Base-by-base conservation (phyloP, 2,329 filamentous ascomycete species). In the Elsinoe arachidis region DNA sequence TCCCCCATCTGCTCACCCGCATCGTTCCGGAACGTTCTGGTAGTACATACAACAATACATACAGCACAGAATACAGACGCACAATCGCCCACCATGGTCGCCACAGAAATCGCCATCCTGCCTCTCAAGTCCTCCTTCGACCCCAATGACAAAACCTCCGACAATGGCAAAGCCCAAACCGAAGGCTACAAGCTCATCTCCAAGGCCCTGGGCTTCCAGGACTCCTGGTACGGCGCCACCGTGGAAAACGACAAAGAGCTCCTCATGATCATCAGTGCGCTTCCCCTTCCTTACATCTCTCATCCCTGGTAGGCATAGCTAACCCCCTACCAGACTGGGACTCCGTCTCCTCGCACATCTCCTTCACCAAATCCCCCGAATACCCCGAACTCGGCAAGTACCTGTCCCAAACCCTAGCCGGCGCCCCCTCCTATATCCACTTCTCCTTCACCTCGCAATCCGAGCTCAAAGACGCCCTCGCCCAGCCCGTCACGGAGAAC, bases 401-500 rank as follows among this genome's bases (percentile, higher is more conserved):
- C 15, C 55, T 76, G 35, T 34, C 43, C 2, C 59, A 62, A 2
- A 62, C 75, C 23, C 56, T 72, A 21, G 62, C 59, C 43, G 66
- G 62, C 9, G 38, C 60, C 1, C 64, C 67, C 1, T 38, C 39
- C 0, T 61, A 76, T 15, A 61, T 65, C 53, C 74, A 77, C 63
- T 64, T 67, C 56, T 63, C 67, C 12, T 62, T 76, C 43, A 33
- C 63, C 37, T 61, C 65, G 2, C 39, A 61, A 1, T 60, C 51
- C 2, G 60, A 59, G 1, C 38, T 65, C 6, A 15, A 38, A 7
- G 56, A 59, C 23, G 62, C 68, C 14, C 61, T 70, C 12, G 65
- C 68, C 0, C 72, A 72, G 1, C 76, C 78, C 1, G 68, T 79
- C 2, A 80, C 78, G 1, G 80, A 82, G 63, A 66, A 80, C 33